These are phyloP conservation scores for Fusarium staphyleae DNA, from an alignment of 2,329 filamentous ascomycete species.

Conservation along the genomic window DNA sequence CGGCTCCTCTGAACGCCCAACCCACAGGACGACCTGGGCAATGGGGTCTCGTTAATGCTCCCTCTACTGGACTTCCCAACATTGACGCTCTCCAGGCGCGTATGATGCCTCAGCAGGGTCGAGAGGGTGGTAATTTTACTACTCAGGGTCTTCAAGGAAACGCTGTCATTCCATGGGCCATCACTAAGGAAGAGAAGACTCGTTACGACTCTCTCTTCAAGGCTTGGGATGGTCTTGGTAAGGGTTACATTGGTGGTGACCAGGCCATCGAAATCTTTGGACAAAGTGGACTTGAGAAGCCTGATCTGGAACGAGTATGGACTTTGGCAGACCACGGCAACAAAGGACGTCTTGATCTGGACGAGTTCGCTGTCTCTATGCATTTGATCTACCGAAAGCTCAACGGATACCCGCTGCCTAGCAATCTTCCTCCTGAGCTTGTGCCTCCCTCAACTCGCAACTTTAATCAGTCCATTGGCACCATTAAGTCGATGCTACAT, in stretches of 20 bases:
- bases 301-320: slow-evolving; percentile 92
- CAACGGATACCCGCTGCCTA: slow-evolving; percentile 92
- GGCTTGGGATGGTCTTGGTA: slow-evolving; percentile 94
- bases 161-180: slow-evolving; percentile 96
- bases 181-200: slow-evolving; percentile 98
- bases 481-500: slow-evolving; percentile 87
- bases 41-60: slow-evolving; percentile 98
- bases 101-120: slow-evolving; percentile 96
- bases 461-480: slow-evolving; percentile 89
- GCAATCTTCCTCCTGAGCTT: slow-evolving; percentile 86
- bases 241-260: slow-evolving; percentile 89
- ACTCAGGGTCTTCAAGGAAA: slow-evolving; percentile 89
- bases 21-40: slow-evolving; percentile 92
- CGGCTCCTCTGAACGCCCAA: slow-evolving; percentile 81
- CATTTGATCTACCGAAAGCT: slow-evolving; percentile 97
- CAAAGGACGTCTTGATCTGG: slow-evolving; percentile 90
- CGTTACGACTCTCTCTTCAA: slow-evolving; percentile 95
- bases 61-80: slow-evolving; percentile 86
- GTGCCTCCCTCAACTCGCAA: slow-evolving; percentile 95
- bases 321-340: slow-evolving; percentile 93
- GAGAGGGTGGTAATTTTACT: slow-evolving; percentile 82
- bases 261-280: slow-evolving; percentile 97
- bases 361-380: slow-evolving; percentile 98
- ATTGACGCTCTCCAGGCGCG: slow-evolving; percentile 90
- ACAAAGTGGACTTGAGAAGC: slow-evolving; percentile 90